phyloP scores from a whole-genome alignment of 495 filamentous ascomycete genomes.

The Aspergillus affinis region DNA sequence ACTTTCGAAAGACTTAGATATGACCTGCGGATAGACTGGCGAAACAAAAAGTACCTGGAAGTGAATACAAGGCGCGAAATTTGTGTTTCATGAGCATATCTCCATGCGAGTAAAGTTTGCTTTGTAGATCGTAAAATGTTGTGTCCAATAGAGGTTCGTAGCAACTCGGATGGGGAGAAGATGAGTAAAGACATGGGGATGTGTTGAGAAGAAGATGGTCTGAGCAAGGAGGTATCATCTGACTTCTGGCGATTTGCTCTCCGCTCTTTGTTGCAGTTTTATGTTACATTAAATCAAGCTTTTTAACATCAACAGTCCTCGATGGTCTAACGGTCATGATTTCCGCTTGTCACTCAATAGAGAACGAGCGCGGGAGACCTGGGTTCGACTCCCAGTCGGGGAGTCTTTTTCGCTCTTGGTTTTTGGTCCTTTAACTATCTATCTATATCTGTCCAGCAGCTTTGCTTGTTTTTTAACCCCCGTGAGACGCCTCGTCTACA shows the following conservation, averaged over 20 bases:
- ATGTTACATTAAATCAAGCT: background rate
- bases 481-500: no score
- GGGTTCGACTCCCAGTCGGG: background rate
- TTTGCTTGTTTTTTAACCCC: no score
- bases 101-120: background rate
- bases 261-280: background rate
- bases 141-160: background rate
- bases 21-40: background rate
- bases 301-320: background rate
- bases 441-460: no score
- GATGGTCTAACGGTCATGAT: background rate
- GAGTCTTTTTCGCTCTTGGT: background rate
- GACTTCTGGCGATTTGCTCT: background rate
- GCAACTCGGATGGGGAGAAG: background rate
- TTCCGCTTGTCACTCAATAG: background rate
- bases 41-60: background rate
- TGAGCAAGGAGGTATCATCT: background rate
- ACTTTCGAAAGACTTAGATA: background rate
- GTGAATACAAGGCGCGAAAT: background rate
- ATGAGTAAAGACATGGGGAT: background rate
- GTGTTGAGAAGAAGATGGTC: background rate
- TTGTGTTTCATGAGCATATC: background rate
- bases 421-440: no score
- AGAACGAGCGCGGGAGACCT: background rate
- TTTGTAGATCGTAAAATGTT: background rate